phyloP scores from a whole-genome alignment of 495 filamentous ascomycete genomes.

The Lindgomyces ingoldianus region DNA sequence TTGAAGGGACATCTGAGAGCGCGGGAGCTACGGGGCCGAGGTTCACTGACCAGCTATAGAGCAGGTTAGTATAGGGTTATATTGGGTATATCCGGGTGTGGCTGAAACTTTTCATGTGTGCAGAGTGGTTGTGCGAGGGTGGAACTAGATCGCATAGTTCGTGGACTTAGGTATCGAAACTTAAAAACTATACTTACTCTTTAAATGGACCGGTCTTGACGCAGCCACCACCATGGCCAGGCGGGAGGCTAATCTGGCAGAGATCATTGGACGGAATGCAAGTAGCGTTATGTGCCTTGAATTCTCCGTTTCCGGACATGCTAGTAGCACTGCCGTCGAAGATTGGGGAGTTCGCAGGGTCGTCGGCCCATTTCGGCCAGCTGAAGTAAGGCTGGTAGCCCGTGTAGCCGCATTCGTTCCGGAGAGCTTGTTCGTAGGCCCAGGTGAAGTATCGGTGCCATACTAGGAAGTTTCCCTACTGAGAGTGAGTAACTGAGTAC shows the following conservation, averaged over 20 bases:
- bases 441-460: conserved; percentile 72
- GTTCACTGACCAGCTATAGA: conserved; percentile 35
- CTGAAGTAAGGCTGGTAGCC: conserved; percentile 61
- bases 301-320: conserved; percentile 53
- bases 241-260: conserved; percentile 38
- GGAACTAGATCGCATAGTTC: too few relatives aligned
- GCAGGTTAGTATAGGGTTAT: conserved; percentile 3
- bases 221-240: conserved; percentile 42
- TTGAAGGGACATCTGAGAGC: conserved; percentile 17
- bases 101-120: too few relatives aligned
- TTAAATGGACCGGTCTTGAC: conserved; percentile 42
- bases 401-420: conserved; percentile 69
- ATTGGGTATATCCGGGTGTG: too few relatives aligned
- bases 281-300: conserved; percentile 35
- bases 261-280: conserved; percentile 24
- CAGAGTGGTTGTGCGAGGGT: too few relatives aligned
- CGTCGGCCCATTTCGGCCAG: conserved; percentile 49
- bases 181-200: conserved; percentile 27
- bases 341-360: conserved; percentile 46
- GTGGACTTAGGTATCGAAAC: too few relatives aligned
- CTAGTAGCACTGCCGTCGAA: conserved; percentile 52
- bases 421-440: conserved; percentile 66
- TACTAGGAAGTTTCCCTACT: conserved; percentile 61
- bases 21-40: conserved; percentile 41
- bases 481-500: neutral